phyloP scores from a whole-genome alignment of 2,329 filamentous ascomycete genomes.

The Dendryphion nanum region DNA sequence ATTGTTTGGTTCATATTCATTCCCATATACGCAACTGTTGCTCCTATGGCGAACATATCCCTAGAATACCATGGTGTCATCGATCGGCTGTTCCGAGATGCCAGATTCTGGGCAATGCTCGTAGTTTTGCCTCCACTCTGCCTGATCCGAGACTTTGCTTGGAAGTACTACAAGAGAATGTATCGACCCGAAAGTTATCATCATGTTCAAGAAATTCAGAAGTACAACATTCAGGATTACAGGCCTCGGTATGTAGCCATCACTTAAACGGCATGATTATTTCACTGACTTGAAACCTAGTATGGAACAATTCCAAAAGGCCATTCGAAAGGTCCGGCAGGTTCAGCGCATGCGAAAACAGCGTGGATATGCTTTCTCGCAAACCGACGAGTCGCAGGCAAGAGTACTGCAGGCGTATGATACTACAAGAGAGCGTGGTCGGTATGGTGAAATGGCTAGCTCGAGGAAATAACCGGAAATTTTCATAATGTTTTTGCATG shows the following conservation, averaged over 20 bases:
- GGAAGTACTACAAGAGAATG: slow-evolving; percentile 98
- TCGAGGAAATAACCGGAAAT: slow-evolving; percentile 34
- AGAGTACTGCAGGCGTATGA: slow-evolving; percentile 96
- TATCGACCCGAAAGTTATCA: slow-evolving; percentile 95
- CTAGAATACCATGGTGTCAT: slow-evolving; percentile 83
- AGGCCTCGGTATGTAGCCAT: slow-evolving; percentile 73
- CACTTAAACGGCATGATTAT: slow-evolving; percentile 1
- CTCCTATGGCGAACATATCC: slow-evolving; percentile 78
- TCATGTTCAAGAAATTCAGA: slow-evolving; percentile 98
- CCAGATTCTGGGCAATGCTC: slow-evolving; percentile 90
- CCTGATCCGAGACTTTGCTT: slow-evolving; percentile 82
- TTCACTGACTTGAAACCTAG: too few relatives aligned
- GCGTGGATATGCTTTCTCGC: slow-evolving; percentile 95
- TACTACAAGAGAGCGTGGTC: slow-evolving; percentile 85
- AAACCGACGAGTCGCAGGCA: slow-evolving; percentile 95
- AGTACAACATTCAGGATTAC: slow-evolving; percentile 99
- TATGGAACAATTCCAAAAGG: slow-evolving; percentile 99
- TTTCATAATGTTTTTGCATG: not conserved
- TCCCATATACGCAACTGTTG: slow-evolving; percentile 81
- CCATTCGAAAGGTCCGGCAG: slow-evolving; percentile 95
- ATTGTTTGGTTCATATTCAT: slow-evolving; percentile 88
- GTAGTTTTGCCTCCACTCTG: slow-evolving; percentile 77
- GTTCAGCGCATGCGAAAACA: slow-evolving; percentile 99
- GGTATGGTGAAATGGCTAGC: slow-evolving; percentile 92
- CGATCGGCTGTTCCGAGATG: slow-evolving; percentile 74